phyloP scores from a whole-genome alignment of 2,329 filamentous ascomycete species.

The Cladophialophora carrionii region DNA sequence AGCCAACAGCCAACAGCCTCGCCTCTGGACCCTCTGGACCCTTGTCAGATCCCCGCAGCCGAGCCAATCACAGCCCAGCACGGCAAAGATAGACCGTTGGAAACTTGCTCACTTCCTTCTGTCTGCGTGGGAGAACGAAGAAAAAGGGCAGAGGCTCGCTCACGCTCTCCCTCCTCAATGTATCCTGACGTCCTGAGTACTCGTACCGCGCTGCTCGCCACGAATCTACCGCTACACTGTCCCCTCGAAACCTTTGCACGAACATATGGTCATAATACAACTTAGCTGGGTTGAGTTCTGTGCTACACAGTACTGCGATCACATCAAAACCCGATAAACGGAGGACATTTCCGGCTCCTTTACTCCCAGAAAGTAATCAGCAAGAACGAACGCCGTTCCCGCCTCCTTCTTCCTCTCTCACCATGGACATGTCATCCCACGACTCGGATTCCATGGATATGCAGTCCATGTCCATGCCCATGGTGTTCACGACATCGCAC shows the following conservation, averaged over 20 bases:
- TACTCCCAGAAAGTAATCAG: not conserved
- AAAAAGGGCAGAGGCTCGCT: not conserved
- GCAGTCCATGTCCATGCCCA: conserved; percentile 45
- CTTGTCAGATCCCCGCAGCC: not conserved
- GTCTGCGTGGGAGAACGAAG: not conserved
- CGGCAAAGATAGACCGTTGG: not conserved
- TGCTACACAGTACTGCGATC: not conserved
- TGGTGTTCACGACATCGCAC: conserved; percentile 60
- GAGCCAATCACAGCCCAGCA: not conserved
- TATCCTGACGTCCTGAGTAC: not conserved
- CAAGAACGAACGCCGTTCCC: not conserved
- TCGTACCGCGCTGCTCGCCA: not conserved
- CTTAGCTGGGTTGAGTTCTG: not conserved
- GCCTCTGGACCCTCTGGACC: too few species aligned
- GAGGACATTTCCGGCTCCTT: not conserved
- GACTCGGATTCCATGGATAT: conserved; percentile 42
- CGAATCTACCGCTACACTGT: not conserved
- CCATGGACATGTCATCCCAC: conserved; percentile 19
- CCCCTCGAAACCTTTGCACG: not conserved
- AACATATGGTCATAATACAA: not conserved
- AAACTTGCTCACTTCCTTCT: conserved; percentile 10
- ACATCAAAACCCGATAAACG: not conserved
- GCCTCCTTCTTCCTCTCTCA: too few species aligned
- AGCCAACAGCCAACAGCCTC: too few species aligned
- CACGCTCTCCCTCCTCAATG: not conserved